A percentile compares a stretch with the other conserved stretches of the same genome.
These are phyloP conservation scores for Camelina laxa DNA, from an alignment of 345 rosid genomes.

Conservation along the genomic window DNA sequence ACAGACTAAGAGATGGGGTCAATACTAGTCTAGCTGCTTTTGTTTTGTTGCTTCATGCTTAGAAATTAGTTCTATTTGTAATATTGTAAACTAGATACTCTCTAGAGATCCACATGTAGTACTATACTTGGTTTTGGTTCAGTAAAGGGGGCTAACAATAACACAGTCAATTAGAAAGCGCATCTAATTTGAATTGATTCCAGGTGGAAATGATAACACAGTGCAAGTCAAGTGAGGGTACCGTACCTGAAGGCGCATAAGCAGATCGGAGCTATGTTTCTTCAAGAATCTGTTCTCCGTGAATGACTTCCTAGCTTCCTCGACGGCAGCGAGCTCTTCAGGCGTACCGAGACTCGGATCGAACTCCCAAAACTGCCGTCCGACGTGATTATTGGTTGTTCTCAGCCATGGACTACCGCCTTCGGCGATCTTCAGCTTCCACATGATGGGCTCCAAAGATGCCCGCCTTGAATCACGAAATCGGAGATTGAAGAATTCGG, in stretches of 20 bases:
- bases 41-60: too few species aligned
- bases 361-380: conserved; percentile 91
- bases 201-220: too few species aligned
- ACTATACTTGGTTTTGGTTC: too few species aligned
- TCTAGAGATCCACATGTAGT: too few species aligned
- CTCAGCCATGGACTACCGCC: conserved; percentile 83
- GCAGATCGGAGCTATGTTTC: conserved; percentile 88
- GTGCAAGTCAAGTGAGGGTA: neutral
- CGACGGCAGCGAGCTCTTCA: conserved; percentile 63
- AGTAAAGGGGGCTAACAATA: too few species aligned
- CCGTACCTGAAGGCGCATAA: conserved; percentile 84
- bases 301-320: conserved; percentile 64
- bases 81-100: too few species aligned
- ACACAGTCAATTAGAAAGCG: too few species aligned
- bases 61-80: too few species aligned
- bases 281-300: conserved; percentile 55
- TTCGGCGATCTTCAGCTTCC: conserved; percentile 86
- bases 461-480: neutral
- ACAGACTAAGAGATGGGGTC: too few species aligned
- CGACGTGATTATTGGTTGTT: conserved; percentile 66
- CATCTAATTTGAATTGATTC: too few species aligned
- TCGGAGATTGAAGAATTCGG: neutral
- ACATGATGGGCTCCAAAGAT: conserved; percentile 53
- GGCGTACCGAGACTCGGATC: conserved; percentile 72
- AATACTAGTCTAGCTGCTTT: too few species aligned